Evolutionary conservation across 345 rosid genomes (phyloP).

Genomic region (Eucalyptus grandis): DNA sequence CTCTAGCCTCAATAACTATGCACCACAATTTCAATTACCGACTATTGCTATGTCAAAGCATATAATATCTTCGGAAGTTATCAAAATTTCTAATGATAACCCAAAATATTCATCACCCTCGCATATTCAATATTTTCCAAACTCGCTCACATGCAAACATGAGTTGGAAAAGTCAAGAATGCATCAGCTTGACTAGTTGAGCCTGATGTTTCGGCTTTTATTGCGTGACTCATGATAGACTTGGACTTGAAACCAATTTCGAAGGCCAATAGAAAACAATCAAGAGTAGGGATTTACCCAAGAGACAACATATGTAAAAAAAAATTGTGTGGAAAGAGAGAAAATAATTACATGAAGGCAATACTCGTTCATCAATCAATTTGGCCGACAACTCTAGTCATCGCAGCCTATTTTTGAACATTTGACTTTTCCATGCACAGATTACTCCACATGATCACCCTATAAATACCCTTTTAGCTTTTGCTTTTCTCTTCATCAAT

Average conservation of each 20-base stretch:
- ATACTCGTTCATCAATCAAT: too few species aligned
- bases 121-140: neutral
- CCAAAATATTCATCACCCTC: neutral
- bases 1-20: neutral
- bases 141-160: neutral
- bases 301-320: neutral
- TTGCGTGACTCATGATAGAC: neutral
- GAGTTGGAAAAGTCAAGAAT: neutral
- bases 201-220: neutral
- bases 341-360: neutral
- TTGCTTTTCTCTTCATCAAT: neutral
- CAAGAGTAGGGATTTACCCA: too few species aligned
- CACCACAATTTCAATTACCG: neutral
- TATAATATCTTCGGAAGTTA: neutral
- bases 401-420: neutral
- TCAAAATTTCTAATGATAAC: neutral
- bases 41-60: neutral
- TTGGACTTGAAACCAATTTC: too few species aligned
- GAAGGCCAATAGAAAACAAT: too few species aligned
- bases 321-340: neutral
- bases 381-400: neutral
- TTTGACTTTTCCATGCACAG: too few species aligned
- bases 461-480: too few species aligned
- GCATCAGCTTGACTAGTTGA: neutral
- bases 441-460: too few species aligned